Base-by-base conservation (phyloP, 306 rosid species). In the Cicer cuneatum region DNA sequence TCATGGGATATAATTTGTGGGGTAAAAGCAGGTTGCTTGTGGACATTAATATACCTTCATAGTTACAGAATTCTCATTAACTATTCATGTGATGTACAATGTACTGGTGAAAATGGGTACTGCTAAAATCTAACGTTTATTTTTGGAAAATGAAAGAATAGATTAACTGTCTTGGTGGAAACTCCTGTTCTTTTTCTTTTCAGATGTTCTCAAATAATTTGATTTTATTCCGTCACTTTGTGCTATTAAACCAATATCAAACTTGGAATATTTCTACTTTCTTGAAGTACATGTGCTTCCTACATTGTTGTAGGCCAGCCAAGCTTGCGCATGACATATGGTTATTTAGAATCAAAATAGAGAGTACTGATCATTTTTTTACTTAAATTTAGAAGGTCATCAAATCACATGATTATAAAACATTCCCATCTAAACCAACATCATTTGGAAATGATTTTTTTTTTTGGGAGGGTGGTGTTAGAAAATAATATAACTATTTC, bases 321-420 rank as follows among this genome's bases (percentile, higher is more conserved):
- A 15, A 64, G 69, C 33, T 74, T 62, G 41, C 16, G n/a, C 45
- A n/a, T 39, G 42, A 8, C 45, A 47, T 29, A 29, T 61, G 78
- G 41, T 75, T 43, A 66, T 66, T 41, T 66, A 66, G 66, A 66
- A 66, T 76, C 21, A 66, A 1, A 76, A 42, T 76, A 35, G 59
- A 7, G 53, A 54, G 29, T 54, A 40, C 19, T 29, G 58, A 59
- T 49, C 67, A 47, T 41, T 80, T 77, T 52, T 38, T 69, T 74
- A 57, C 79, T 46, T 67, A 65, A 45, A 72, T 54, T 9, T 49
- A 21, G 59, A 19, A 46, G 60, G 35, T 29, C 37, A 46, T 62
- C 29, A 66, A 18, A 38, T 48, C 21, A 38, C 29, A 12, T 49
- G 52, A 57, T 59, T 72, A 68, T 45, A n/a, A 42, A 57, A 37